phyloP scores from a whole-genome alignment of 352 stramenopile genomes.

The Pythium phragmiticola region DNA sequence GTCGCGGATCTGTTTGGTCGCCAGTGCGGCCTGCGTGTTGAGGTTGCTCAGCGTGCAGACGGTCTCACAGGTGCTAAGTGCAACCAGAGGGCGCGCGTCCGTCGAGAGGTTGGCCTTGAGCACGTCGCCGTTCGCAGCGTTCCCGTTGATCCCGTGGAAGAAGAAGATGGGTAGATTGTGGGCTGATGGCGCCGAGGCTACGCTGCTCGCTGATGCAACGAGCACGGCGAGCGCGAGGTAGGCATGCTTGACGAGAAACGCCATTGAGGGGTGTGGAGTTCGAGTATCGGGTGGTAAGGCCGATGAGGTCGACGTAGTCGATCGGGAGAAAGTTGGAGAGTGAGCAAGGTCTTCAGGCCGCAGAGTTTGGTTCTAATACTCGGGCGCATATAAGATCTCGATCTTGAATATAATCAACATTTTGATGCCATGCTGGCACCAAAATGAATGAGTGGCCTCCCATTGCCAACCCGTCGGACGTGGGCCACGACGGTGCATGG shows the following conservation, averaged over 20 bases:
- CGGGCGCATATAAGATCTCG: too few relatives aligned
- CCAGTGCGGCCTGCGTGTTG: slow-evolving; percentile 34
- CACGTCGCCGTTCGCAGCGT: slow-evolving; percentile 26
- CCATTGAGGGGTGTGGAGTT: background rate
- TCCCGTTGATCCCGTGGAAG: slow-evolving; percentile 45
- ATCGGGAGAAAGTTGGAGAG: too few relatives aligned
- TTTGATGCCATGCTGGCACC: too few relatives aligned
- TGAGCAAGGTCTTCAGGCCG: too few relatives aligned
- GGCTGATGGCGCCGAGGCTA: background rate
- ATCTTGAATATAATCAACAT: too few relatives aligned
- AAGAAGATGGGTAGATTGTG: slow-evolving; percentile 42
- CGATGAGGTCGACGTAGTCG: too few relatives aligned
- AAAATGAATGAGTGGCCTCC: too few relatives aligned
- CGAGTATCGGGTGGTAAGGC: too few relatives aligned
- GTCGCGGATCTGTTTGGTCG: slow-evolving; percentile 40
- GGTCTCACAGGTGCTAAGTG: slow-evolving; percentile 37
- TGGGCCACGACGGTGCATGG: too few relatives aligned
- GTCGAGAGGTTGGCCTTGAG: slow-evolving; percentile 40
- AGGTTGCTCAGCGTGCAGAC: slow-evolving; percentile 34
- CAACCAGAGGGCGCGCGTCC: slow-evolving; percentile 34
- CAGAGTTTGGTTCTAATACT: too few relatives aligned
- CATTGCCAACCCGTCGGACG: too few relatives aligned
- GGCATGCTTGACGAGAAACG: background rate
- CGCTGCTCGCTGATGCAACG: background rate
- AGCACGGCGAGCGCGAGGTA: background rate